Evolutionary conservation across 176 grass and related monocot species (phyloP), one percentile per base, ranked within the genome.

Genomic region (Typha latifolia): DNA sequence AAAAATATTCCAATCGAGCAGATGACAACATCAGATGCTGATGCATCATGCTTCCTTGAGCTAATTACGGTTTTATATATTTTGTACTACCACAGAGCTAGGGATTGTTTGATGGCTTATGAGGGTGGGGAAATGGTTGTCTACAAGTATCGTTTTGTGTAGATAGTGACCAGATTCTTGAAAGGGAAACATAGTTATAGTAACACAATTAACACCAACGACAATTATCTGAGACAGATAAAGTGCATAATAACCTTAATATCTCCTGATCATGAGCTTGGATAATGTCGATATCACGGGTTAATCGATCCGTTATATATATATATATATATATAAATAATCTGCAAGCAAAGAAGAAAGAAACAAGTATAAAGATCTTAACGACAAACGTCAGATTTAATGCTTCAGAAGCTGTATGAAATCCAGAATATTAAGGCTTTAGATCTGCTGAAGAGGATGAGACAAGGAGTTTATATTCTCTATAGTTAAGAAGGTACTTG

Each of bases 341-440:
- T 43, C 10, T 8, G 37, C 5, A 10, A 43, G 37, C 5, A 43
- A 43, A 43, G 5, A 9, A 43, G 37, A 10, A 43, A 43, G 7
- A 43, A 43, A 43, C 37, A 43, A 47, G 21, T 15, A 7, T 27
- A 34, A 22, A 27, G 5, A 21, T 7, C 49, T 14, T 57, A 2
- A 23, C 71, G 71, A 32, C 23, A 77, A 69, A 69, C 66, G 12
- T 51, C 56, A 56, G 75, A 77, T 69, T 63, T 62, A 49, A 63
- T 31, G 29, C 48, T 48, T 69, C 13, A 31, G 6, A 14, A 19
- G 1, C 14, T 11, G 48, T 19, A 48, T 32, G 12, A 19, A 26
- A 24, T 5, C n/a, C 3, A 34, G 12, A 47, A 15, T 51, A 20
- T 29, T 29, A 48, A 32, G 67, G 56, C 52, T 32, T 1, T 27